These are phyloP conservation scores for Uronychia setigera DNA, from an alignment of 73 alveolate genomes.

Conservation along the genomic window DNA sequence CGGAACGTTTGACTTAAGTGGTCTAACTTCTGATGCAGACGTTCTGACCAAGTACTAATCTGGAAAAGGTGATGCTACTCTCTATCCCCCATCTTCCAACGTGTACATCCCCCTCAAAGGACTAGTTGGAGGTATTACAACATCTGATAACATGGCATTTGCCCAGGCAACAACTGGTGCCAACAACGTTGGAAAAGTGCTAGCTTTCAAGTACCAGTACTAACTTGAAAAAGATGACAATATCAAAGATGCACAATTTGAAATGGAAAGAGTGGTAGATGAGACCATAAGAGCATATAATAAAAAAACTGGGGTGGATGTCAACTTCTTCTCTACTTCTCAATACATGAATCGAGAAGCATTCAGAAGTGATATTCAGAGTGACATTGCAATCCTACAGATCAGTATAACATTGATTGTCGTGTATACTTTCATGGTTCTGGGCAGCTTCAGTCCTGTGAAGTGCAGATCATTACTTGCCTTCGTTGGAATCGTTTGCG, in stretches of 20 bases:
- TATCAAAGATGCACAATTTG: not conserved
- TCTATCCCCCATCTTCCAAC: not conserved
- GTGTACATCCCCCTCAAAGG: not conserved
- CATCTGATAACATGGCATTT: not conserved
- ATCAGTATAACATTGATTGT: constrained; percentile 1
- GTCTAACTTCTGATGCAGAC: not conserved
- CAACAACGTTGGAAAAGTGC: constrained; percentile 4
- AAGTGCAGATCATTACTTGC: constrained; percentile 2
- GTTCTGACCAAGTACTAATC: not conserved
- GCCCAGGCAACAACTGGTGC: not conserved
- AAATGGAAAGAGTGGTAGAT: not conserved
- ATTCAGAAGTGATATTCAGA: constrained; percentile 3
- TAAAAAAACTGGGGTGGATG: not conserved
- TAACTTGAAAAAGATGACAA: not conserved
- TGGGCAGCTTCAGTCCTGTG: not conserved
- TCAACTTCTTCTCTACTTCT: not conserved
- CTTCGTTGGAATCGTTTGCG: not conserved
- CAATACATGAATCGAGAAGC: not conserved
- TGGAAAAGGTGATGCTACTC: not conserved
- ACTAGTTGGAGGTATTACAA: constrained; percentile 2
- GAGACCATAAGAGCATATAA: not conserved
- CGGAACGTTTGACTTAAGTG: not conserved
- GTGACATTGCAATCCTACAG: not conserved
- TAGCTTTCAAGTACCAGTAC: not conserved
- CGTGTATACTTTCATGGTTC: not conserved